Evolutionary conservation across 345 rosid species (phyloP), one percentile per base, ranked within the genome.

Genomic region (Pistacia atlantica): DNA sequence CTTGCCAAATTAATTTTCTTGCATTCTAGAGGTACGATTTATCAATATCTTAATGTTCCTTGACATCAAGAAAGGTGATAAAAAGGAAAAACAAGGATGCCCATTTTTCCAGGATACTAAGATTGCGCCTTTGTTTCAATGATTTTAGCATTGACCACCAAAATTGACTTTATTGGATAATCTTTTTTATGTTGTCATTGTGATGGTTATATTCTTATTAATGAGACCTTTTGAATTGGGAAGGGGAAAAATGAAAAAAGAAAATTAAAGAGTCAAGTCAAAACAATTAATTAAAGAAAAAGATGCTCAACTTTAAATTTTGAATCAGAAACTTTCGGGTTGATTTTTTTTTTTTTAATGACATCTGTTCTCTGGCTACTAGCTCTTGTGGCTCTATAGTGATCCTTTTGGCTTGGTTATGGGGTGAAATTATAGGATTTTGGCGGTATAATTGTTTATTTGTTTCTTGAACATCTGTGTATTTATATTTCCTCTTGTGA

Each of bases 21-120:
- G 89, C 92, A 89, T 95, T 93, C 91, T 91, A 88, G 88, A 90
- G 98, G 97, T 93, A 88, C 25, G 28, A 14, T 59, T 33, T 46
- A 14, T 68, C 55, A 51, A 51, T 51, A 12, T 51, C 55, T 51
- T 51, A 51, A 51, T 12, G 55, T 51, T 51, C 17, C 55, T 7
- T 42, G 46, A 42, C 46, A 8, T 5, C 46, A 42, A 42, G 46
- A 7, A 42, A 42, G 46, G 46, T 42, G 1, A 42, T 42, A 42
- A 42, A 42, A 42, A 42, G 8, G 46, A 42, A 42, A 42, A 5
- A 42, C 6, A 42, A 42, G 9, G 46, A 42, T 42, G 0, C 46
- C 46, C 46, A 42, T 7, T 42, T 42, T 42, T 42, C 9, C 6
- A 42, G 45, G 46, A 42, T 42, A 42, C 1, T 5, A 42, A 42